Percentiles rank a stretch among this genome's conserved stretches.
These are phyloP conservation scores for Chlorella sorokiniana DNA, from an alignment of 139 green algal species.

Conservation along the genomic window DNA sequence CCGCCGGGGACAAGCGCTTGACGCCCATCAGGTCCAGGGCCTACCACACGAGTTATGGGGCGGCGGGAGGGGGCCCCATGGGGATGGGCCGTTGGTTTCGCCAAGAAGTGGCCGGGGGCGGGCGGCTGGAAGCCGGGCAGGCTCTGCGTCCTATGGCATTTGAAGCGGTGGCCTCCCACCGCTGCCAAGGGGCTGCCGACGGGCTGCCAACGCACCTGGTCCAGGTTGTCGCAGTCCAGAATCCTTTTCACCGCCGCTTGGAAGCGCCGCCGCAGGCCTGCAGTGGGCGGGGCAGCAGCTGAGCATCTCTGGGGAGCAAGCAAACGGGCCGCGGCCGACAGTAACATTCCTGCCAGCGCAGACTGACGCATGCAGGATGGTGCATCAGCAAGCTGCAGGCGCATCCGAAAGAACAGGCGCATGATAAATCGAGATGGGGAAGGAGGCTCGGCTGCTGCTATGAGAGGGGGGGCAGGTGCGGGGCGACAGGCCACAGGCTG, in stretches of 20 bases:
- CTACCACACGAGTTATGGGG: not conserved
- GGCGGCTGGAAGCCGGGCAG: not conserved
- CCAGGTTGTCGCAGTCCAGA: not conserved
- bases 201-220: not conserved
- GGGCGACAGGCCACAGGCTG: not conserved
- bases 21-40: slow-evolving; percentile 14
- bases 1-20: not conserved
- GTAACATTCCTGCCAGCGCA: not conserved
- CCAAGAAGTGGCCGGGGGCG: not conserved
- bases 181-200: not conserved
- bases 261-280: slow-evolving; percentile 31
- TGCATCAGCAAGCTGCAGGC: not conserved
- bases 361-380: not conserved
- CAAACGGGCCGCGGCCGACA: not conserved
- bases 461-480: too few species aligned
- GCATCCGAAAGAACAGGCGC: not conserved
- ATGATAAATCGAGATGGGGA: not conserved
- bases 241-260: slow-evolving; percentile 15
- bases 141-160: too few species aligned
- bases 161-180: not conserved
- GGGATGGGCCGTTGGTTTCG: not conserved
- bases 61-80: too few species aligned
- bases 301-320: not conserved
- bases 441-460: too few species aligned
- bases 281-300: not conserved